A percentile compares a stretch with the other conserved stretches of the same genome.
Conservation (phyloP, 2,329 filamentous ascomycete genomes). For the Ceratocystis papillata region DNA sequence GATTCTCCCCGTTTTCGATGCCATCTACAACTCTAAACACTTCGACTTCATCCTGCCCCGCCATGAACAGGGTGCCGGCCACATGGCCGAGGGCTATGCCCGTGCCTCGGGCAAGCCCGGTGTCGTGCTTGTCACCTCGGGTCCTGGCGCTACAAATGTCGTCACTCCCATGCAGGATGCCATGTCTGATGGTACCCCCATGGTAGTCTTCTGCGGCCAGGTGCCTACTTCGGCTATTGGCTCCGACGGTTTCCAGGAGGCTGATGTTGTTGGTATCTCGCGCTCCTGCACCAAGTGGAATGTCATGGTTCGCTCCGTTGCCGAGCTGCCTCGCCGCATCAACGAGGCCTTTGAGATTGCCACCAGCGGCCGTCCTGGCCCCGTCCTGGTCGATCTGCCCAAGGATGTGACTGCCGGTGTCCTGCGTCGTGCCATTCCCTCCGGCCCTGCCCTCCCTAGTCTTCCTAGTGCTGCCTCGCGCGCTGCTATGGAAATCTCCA, state of each 20-base stretch:
- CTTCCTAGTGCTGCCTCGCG: slow-evolving; percentile 79
- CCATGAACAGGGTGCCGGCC: slow-evolving; percentile 94
- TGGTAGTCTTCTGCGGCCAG: slow-evolving; percentile 94
- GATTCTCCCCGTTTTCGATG: slow-evolving; percentile 95
- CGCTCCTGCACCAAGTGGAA: slow-evolving; percentile 98
- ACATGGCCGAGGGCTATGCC: slow-evolving; percentile 97
- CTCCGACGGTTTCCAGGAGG: slow-evolving; percentile 94
- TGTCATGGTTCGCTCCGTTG: slow-evolving; percentile 92
- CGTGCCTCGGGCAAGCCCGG: slow-evolving; percentile 87
- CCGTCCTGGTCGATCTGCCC: slow-evolving; percentile 87
- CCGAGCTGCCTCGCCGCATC: slow-evolving; percentile 83
- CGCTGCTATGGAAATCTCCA: slow-evolving; percentile 62
- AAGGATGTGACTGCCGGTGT: slow-evolving; percentile 90
- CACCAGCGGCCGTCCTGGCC: slow-evolving; percentile 83
- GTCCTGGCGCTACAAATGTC: slow-evolving; percentile 91
- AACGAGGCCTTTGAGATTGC: slow-evolving; percentile 98
- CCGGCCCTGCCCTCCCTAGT: slow-evolving; percentile 58
- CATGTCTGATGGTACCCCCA: slow-evolving; percentile 84
- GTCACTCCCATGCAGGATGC: slow-evolving; percentile 95
- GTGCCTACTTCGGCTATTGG: slow-evolving; percentile 83
- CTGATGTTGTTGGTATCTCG: slow-evolving; percentile 87
- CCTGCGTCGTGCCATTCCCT: slow-evolving; percentile 73
- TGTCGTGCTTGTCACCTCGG: slow-evolving; percentile 92
- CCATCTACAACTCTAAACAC: slow-evolving; percentile 95
- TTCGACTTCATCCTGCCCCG: slow-evolving; percentile 92